These are phyloP conservation scores for Lactarius trivialis DNA, from an alignment of 768 basidiomycete species.

Conservation along the genomic window DNA sequence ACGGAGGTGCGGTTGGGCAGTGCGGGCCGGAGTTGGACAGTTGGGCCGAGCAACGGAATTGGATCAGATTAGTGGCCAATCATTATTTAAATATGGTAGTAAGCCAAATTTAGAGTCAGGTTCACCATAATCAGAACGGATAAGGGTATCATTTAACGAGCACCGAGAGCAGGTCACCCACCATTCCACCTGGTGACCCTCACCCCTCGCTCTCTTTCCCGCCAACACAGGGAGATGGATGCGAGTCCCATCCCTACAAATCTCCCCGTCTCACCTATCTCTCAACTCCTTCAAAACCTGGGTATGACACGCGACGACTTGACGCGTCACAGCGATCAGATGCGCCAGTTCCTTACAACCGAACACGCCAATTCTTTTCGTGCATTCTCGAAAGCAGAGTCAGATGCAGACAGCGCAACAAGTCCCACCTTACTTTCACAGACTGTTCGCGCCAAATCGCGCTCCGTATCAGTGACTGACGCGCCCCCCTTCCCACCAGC, in stretches of 20 bases:
- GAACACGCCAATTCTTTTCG: conserved; percentile 43
- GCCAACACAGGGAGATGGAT: conserved; percentile 4
- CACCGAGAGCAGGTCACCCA: background rate
- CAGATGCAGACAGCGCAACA: conserved; percentile 29
- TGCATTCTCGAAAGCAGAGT: conserved; percentile 35
- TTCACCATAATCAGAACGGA: background rate
- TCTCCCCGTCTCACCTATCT: conserved; percentile 52
- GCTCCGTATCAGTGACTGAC: conserved; percentile 44
- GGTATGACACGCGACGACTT: conserved; percentile 77
- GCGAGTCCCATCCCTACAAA: background rate
- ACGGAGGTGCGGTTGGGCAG: conserved; percentile 66
- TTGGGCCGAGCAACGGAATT: background rate
- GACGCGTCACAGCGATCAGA: conserved; percentile 62
- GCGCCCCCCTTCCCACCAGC: conserved; percentile 36
- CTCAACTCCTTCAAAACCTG: conserved; percentile 60
- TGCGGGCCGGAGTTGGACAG: conserved; percentile 47
- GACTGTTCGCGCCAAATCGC: conserved; percentile 26
- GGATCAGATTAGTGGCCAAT: background rate
- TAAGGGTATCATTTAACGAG: background rate
- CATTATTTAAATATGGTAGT: background rate
- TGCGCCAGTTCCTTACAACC: conserved; percentile 69
- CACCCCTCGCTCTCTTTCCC: background rate
- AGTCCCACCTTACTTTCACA: conserved; percentile 23
- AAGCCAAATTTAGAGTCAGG: background rate
- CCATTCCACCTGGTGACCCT: background rate